A percentile compares a stretch with the other conserved stretches of the same genome.
Evolutionary conservation across 164 flowering plant genomes (phyloP).

Genomic region (Vitis vinifera): ASM3070453v1 NC_081811.1:22580501-22581000

Average conservation of each 20-base stretch:
- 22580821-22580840: neutral
- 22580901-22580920: too few species aligned
- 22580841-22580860: neutral
- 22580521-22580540: neutral
- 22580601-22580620: too few species aligned
- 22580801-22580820: neutral
- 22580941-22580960: neutral
- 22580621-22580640: too few species aligned
- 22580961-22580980: slow-evolving; percentile 7
- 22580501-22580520: neutral
- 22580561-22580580: slow-evolving; percentile 10
- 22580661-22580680: neutral
- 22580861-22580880: neutral
- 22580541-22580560: slow-evolving; percentile 16
- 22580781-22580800: slow-evolving; percentile 15
- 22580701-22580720: slow-evolving; percentile 10
- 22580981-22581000: slow-evolving; percentile 21
- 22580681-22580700: slow-evolving; percentile 14
- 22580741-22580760: slow-evolving; percentile 3
- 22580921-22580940: neutral
- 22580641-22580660: too few species aligned
- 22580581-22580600: neutral
- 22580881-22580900: neutral
- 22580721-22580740: slow-evolving; percentile 13
- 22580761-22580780: slow-evolving; percentile 1